Percentiles rank a stretch among this genome's conserved stretches.
Conservation (phyloP, 2,329 filamentous ascomycete species). For the Trichocomaceae sp. region DNA sequence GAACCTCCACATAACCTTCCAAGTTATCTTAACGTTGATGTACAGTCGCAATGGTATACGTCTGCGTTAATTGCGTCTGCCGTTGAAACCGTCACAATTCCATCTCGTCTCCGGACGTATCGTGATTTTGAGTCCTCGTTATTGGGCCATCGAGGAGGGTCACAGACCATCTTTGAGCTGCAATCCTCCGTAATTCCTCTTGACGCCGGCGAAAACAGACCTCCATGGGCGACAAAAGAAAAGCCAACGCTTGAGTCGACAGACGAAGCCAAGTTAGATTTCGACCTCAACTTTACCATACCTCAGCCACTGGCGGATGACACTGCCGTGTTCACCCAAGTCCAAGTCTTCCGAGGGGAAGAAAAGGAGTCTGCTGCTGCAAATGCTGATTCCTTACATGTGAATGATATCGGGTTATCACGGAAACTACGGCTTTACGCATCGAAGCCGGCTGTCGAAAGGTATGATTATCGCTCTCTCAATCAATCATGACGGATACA, state of each 20-base stretch:
- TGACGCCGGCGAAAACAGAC: conserved; percentile 9
- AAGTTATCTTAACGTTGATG: conserved; percentile 53
- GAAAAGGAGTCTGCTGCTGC: conserved; percentile 13
- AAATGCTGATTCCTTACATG: conserved; percentile 12
- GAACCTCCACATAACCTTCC: conserved; percentile 54
- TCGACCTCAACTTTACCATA: conserved; percentile 36
- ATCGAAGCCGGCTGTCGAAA: conserved; percentile 29
- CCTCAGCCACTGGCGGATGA: conserved; percentile 20
- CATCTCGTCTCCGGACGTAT: conserved; percentile 51
- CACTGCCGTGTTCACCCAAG: conserved; percentile 30
- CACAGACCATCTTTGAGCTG: conserved; percentile 69
- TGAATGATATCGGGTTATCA: conserved; percentile 21
- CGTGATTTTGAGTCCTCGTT: conserved; percentile 42
- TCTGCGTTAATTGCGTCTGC: conserved; percentile 70
- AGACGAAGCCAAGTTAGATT: conserved; percentile 22
- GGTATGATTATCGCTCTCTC: conserved; percentile 17
- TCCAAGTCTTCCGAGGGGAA: conserved; percentile 28
- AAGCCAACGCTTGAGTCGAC: conserved; percentile 9
- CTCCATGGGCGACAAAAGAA: conserved; percentile 9
- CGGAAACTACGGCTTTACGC: conserved; percentile 29
- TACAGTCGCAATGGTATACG: conserved; percentile 67
- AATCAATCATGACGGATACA: not conserved
- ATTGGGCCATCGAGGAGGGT: conserved; percentile 52
- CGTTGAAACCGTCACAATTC: conserved; percentile 71
- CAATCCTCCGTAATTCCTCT: conserved; percentile 54